These are phyloP conservation scores for Mycena metata DNA, from an alignment of 768 basidiomycete genomes.

Conservation along the genomic window DNA sequence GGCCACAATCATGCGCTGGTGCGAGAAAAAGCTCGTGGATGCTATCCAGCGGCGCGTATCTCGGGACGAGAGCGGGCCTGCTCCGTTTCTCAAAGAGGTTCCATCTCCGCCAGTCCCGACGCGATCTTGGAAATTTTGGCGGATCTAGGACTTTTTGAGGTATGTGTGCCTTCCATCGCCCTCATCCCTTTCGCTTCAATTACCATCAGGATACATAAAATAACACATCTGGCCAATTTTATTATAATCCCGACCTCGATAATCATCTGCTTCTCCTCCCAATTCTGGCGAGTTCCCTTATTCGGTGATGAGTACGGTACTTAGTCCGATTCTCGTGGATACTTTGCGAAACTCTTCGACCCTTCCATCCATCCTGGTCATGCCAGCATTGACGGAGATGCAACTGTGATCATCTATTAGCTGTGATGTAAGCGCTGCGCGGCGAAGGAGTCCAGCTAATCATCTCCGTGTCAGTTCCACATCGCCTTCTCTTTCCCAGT, in stretches of 20 bases:
- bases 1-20: conserved; percentile 69
- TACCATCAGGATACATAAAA: not conserved
- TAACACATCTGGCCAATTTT: no score
- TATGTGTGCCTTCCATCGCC: not conserved
- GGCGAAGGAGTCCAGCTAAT: conserved; percentile 23
- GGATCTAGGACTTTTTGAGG: conserved; percentile 22
- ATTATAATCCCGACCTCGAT: not conserved
- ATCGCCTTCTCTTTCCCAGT: conserved; percentile 29
- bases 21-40: conserved; percentile 66
- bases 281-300: not conserved
- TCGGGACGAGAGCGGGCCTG: conserved; percentile 41
- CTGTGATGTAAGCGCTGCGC: conserved; percentile 23
- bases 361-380: conserved; percentile 9
- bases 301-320: not conserved
- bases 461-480: conserved; percentile 25
- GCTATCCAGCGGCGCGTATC: conserved; percentile 59
- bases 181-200: conserved; percentile 9
- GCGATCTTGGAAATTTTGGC: conserved; percentile 36
- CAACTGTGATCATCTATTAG: conserved; percentile 1
- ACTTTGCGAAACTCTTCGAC: not conserved
- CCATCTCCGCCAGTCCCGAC: conserved; percentile 21
- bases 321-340: not conserved
- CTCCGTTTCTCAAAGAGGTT: conserved; percentile 50
- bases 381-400: not conserved
- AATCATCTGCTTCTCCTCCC: not conserved